A percentile compares a stretch with the other conserved stretches of the same genome.
Conservation (phyloP, 2,329 filamentous ascomycete species). For the Scedosporium dehoogii region DNA sequence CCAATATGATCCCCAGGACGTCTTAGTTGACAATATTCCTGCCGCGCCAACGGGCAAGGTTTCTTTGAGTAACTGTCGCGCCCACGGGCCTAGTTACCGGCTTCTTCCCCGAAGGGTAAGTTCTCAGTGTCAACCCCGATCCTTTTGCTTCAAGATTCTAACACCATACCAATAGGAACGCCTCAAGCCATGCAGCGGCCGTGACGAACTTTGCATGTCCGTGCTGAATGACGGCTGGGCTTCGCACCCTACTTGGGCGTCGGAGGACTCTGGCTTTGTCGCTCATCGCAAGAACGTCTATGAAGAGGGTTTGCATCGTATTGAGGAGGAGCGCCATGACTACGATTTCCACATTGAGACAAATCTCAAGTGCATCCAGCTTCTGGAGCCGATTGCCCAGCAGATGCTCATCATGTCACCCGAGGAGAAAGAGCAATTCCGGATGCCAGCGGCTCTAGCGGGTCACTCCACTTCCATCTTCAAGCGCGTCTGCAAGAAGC, state of each 20-base stretch:
- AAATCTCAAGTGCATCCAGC: constrained; percentile 87
- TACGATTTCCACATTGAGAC: constrained; percentile 98
- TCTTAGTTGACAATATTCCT: constrained; percentile 68
- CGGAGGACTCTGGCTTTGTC: constrained; percentile 94
- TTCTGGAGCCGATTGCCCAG: constrained; percentile 88
- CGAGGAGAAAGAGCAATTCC: constrained; percentile 62
- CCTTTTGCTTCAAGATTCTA: constrained; percentile 7
- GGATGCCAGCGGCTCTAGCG: constrained; percentile 72
- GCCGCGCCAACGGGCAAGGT: constrained; percentile 69
- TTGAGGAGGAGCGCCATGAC: constrained; percentile 96
- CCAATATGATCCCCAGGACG: constrained; percentile 64
- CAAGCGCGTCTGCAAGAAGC: constrained; percentile 93
- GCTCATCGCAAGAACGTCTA: constrained; percentile 94
- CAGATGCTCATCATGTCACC: constrained; percentile 74
- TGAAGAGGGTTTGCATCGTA: constrained; percentile 88
- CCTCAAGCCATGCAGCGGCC: constrained; percentile 83
- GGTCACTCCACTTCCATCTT: constrained; percentile 95
- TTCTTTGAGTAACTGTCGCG: constrained; percentile 90
- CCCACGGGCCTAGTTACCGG: constrained; percentile 91
- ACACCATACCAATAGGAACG: constrained; percentile 47
- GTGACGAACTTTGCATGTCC: constrained; percentile 86
- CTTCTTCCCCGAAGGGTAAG: constrained; percentile 71
- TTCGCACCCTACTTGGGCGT: constrained; percentile 97
- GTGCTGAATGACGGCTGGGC: constrained; percentile 98
- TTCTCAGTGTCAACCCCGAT: constrained; percentile 6